Evolutionary conservation across 352 stramenopile genomes (phyloP).

Genomic region (Phytophthora citrophthora): DNA sequence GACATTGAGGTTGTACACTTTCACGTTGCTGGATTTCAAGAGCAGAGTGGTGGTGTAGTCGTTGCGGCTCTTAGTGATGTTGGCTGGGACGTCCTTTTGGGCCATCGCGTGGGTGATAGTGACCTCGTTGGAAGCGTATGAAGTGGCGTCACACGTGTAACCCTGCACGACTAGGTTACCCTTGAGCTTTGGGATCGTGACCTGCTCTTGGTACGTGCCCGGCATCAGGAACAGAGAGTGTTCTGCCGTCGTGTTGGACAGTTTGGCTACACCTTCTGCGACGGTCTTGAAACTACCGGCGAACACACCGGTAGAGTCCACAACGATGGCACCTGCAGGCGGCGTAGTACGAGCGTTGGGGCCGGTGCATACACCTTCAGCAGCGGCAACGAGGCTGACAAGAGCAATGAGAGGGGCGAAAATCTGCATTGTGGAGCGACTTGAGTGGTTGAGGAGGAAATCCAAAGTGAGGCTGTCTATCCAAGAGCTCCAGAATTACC

Average conservation of each 20-base stretch:
- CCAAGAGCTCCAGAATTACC: not conserved
- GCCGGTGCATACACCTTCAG: constrained; percentile 13
- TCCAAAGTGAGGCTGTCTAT: constrained; percentile 14
- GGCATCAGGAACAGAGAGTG: constrained; percentile 26
- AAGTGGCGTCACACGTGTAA: constrained; percentile 25
- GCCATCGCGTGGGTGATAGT: constrained; percentile 28
- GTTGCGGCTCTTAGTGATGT: constrained; percentile 15
- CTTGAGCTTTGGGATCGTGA: constrained; percentile 8
- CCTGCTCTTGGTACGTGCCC: constrained; percentile 19
- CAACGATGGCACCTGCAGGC: constrained; percentile 26
- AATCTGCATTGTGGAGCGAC: constrained; percentile 14
- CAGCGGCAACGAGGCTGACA: constrained; percentile 5
- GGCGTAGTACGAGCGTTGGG: constrained; percentile 13
- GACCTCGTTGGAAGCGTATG: constrained; percentile 25
- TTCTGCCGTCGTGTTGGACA: constrained; percentile 14
- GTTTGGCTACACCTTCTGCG: constrained; percentile 16
- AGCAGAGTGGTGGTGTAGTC: constrained; percentile 23
- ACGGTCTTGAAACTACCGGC: constrained; percentile 18
- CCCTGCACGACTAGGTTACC: constrained; percentile 23
- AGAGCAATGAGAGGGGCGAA: constrained; percentile 5
- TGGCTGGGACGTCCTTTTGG: constrained; percentile 24
- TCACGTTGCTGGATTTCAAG: constrained; percentile 20
- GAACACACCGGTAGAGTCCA: constrained; percentile 21
- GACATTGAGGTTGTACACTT: constrained; percentile 33
- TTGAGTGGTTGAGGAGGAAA: constrained; percentile 8